phyloP scores from a whole-genome alignment of 2,329 filamentous ascomycete species.

The Pseudocercospora macadamiae region DNA sequence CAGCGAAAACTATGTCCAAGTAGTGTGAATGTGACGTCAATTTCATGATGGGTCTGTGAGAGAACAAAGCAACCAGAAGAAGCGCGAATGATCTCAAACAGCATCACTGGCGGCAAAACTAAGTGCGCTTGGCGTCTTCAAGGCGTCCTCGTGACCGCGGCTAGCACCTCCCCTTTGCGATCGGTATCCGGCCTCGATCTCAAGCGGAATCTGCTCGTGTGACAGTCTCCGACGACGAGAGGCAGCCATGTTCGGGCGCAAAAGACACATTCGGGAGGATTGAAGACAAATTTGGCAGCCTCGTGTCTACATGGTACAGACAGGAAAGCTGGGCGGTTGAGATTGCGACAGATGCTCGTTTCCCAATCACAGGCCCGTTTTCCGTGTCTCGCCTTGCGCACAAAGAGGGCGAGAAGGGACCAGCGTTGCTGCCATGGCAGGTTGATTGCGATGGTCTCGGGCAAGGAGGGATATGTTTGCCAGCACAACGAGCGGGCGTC shows the following conservation, averaged over 20 bases:
- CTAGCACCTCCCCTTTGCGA: neutral
- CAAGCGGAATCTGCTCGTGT: neutral
- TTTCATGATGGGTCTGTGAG: neutral
- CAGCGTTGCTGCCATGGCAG: neutral
- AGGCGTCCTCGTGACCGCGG: slow-evolving; percentile 1
- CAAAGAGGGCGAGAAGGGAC: neutral
- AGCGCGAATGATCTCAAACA: neutral
- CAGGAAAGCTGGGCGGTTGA: slow-evolving; percentile 2
- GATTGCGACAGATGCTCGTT: neutral
- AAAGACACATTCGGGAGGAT: neutral
- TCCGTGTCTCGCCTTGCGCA: neutral
- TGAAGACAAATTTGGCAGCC: neutral
- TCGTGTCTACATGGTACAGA: neutral
- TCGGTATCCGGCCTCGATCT: neutral
- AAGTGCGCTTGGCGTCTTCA: neutral
- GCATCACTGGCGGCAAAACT: neutral
- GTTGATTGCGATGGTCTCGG: neutral
- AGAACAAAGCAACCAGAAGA: neutral
- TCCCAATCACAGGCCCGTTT: neutral
- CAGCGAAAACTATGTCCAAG: neutral
- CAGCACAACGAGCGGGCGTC: neutral
- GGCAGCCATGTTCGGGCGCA: neutral
- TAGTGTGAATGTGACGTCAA: neutral
- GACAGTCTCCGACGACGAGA: neutral
- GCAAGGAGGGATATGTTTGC: neutral